Percentiles rank a stretch among this genome's conserved stretches.
Conservation (phyloP, 345 rosid genomes). For the Eucalyptus marginata region DNA sequence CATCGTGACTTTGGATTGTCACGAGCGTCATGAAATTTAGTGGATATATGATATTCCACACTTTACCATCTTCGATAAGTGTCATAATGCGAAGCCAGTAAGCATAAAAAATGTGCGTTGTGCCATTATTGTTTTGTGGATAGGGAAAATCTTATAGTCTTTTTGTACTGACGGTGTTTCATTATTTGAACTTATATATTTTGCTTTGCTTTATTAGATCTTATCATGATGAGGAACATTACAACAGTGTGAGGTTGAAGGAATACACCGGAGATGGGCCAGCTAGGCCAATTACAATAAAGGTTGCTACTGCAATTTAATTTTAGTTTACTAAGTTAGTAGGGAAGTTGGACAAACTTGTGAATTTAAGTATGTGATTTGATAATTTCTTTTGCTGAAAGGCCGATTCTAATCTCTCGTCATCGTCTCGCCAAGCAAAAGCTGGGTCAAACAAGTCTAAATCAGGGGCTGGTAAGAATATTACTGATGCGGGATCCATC, state of each 20-base stretch:
- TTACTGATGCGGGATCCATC: constrained; percentile 31
- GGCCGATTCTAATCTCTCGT: constrained; percentile 87
- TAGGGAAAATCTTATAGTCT: not conserved
- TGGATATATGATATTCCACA: not conserved
- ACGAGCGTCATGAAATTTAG: not conserved
- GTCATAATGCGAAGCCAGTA: not conserved
- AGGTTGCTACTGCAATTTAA: constrained; percentile 29
- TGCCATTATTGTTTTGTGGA: not conserved
- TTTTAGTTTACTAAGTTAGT: not conserved
- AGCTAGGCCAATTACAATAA: constrained; percentile 55
- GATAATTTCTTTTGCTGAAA: constrained; percentile 26
- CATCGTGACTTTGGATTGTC: not conserved
- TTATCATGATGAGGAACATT: constrained; percentile 93
- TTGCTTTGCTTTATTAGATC: constrained; percentile 35
- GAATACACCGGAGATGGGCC: constrained; percentile 74
- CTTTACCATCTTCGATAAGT: not conserved
- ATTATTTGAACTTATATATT: not conserved
- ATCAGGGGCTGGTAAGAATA: constrained; percentile 12
- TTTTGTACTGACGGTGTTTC: not conserved
- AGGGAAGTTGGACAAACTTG: not conserved
- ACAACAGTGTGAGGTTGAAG: constrained; percentile 66
- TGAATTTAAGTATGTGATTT: not conserved
- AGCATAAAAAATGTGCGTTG: not conserved
- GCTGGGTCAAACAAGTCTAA: constrained; percentile 31
- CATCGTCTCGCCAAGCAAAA: constrained; percentile 57